Conservation (phyloP, 2,329 filamentous ascomycete genomes). For the Colletotrichum lindemuthianum region DNA sequence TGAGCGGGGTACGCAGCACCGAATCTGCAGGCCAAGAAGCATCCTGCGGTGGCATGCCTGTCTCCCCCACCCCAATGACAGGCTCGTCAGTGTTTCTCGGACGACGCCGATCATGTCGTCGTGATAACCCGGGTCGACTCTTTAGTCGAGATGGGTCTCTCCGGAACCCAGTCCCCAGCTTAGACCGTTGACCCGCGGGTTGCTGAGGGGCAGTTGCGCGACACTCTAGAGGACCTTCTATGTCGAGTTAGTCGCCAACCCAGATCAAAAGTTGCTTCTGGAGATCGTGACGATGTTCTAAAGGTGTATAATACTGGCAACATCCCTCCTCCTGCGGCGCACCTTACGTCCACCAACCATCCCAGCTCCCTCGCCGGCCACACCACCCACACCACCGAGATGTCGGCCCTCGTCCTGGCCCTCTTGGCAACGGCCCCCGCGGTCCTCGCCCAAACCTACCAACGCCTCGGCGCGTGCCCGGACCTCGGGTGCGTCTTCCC, state of each 20-base stretch:
- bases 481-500: slow-evolving; percentile 69
- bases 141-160: not conserved
- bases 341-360: not conserved
- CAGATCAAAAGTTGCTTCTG: not conserved
- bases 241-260: slow-evolving; percentile 20
- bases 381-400: slow-evolving; percentile 31
- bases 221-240: slow-evolving; percentile 21
- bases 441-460: slow-evolving; percentile 66
- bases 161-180: not conserved
- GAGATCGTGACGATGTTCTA: not conserved
- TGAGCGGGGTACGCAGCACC: slow-evolving; percentile 32
- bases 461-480: slow-evolving; percentile 68
- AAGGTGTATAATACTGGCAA: not conserved
- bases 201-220: slow-evolving; percentile 7
- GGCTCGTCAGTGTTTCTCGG: slow-evolving; percentile 4
- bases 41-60: slow-evolving; percentile 22
- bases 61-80: slow-evolving; percentile 14
- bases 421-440: slow-evolving; percentile 47
- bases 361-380: not conserved
- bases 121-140: not conserved
- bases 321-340: not conserved
- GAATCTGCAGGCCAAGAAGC: slow-evolving; percentile 29
- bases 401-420: slow-evolving; percentile 47
- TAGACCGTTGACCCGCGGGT: not conserved
- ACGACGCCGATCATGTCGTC: slow-evolving; percentile 18